Conservation (phyloP, 169 alveolate genomes). For the Plasmodium relictum region DNA sequence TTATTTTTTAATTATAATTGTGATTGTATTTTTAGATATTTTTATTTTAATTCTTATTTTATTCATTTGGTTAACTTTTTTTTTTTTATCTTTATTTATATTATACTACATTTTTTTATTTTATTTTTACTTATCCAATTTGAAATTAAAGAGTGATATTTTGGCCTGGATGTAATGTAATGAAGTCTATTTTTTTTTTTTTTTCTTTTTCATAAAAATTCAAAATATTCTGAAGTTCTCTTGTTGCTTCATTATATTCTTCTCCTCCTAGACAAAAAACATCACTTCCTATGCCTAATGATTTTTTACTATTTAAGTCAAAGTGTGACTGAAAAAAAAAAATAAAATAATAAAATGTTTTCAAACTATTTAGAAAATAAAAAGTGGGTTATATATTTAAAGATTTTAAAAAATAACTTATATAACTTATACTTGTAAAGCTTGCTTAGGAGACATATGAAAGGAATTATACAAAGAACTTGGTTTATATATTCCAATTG, state of each 20-base stretch:
- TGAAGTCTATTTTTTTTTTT: slow-evolving; percentile 56
- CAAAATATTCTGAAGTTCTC: slow-evolving; percentile 28
- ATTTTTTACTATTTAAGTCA: slow-evolving; percentile 64
- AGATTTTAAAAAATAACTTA: not conserved
- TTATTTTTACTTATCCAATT: not conserved
- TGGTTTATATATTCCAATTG: slow-evolving; percentile 77
- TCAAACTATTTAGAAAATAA: not conserved
- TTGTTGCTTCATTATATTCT: slow-evolving; percentile 66
- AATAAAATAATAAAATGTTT: not conserved
- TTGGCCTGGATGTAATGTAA: slow-evolving; percentile 75
- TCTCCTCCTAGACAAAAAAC: slow-evolving; percentile 78
- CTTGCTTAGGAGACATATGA: slow-evolving; percentile 75
- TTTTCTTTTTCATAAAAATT: slow-evolving; percentile 37
- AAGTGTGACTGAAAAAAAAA: slow-evolving; percentile 44
- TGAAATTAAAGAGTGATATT: slow-evolving; percentile 21
- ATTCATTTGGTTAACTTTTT: not conserved
- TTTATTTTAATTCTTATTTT: not conserved
- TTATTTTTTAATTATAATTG: not conserved
- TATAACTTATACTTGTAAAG: slow-evolving; percentile 20
- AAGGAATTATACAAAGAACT: slow-evolving; percentile 31
- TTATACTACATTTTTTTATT: not conserved
- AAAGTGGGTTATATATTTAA: not conserved
- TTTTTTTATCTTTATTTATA: not conserved
- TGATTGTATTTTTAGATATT: not conserved
- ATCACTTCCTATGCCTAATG: slow-evolving; percentile 66